Conservation (phyloP, 306 rosid species). For the Cucurbita ficifolia region DNA sequence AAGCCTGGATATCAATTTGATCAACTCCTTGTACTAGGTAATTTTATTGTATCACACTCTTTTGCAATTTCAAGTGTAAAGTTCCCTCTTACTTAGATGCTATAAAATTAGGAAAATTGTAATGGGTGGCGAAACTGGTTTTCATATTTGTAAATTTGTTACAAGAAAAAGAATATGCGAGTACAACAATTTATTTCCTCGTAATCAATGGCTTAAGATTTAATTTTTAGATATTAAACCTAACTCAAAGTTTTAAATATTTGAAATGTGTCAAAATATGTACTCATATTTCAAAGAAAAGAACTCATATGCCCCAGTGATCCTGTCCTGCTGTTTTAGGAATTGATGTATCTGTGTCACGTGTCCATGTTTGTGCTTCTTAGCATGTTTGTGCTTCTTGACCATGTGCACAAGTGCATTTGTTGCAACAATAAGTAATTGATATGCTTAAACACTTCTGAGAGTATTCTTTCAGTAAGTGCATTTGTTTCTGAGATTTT, state of each 20-base stretch:
- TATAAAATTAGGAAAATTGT: background rate
- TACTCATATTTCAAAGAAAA: background rate
- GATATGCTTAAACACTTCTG: background rate
- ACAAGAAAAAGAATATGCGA: background rate
- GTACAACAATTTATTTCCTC: background rate
- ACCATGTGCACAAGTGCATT: background rate
- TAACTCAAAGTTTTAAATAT: background rate
- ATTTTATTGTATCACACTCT: background rate
- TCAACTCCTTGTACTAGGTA: constrained; percentile 70
- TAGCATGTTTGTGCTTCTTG: background rate
- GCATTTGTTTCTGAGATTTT: background rate
- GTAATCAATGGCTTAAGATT: background rate
- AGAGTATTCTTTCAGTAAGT: background rate
- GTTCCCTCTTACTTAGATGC: background rate
- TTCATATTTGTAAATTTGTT: background rate
- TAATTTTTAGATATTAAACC: background rate
- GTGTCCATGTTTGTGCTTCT: background rate
- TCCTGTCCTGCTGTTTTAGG: background rate
- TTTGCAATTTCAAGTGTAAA: background rate
- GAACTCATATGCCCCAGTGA: background rate
- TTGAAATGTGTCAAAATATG: background rate
- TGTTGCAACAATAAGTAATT: background rate
- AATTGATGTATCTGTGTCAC: background rate
- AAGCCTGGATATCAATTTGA: constrained; percentile 84
- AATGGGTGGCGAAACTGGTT: background rate